Percentiles rank a stretch among this genome's conserved stretches.
Conservation (phyloP, 2,329 filamentous ascomycete species). For the Ophiostoma pallidulum region DNA sequence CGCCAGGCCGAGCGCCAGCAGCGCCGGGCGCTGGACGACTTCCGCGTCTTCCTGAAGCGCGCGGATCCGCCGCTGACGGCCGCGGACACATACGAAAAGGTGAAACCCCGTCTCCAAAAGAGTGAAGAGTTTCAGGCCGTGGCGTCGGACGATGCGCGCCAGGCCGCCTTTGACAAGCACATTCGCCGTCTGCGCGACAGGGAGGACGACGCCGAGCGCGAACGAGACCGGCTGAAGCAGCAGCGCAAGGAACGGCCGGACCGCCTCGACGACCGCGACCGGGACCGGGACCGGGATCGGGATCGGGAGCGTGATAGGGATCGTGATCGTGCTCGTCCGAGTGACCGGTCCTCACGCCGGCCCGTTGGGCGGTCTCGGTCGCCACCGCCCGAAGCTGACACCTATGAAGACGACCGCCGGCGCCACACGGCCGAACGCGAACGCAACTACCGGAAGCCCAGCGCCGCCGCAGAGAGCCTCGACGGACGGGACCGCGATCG, state of each 20-base stretch:
- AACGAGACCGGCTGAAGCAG: constrained; percentile 46
- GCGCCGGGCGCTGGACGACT: constrained; percentile 71
- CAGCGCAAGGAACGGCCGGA: constrained; percentile 51
- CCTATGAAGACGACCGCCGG: constrained; percentile 90
- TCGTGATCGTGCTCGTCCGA: constrained; percentile 29
- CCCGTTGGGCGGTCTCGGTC: constrained; percentile 34
- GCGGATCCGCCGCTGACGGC: constrained; percentile 72
- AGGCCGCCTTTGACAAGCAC: constrained; percentile 82
- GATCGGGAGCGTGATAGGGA: constrained; percentile 32
- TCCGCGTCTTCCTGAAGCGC: constrained; percentile 81
- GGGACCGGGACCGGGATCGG: constrained; percentile 30
- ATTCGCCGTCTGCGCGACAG: constrained; percentile 86
- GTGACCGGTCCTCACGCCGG: constrained; percentile 37
- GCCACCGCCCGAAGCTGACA: constrained; percentile 83
- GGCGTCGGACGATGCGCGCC: constrained; percentile 71
- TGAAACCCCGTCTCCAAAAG: constrained; percentile 69
- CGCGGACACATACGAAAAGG: constrained; percentile 80
- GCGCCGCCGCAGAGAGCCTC: constrained; percentile 52
- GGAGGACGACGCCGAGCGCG: constrained; percentile 69
- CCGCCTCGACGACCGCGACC: constrained; percentile 31
- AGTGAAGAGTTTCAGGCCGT: constrained; percentile 78
- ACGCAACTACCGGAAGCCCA: constrained; percentile 78
- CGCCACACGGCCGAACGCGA: constrained; percentile 92
- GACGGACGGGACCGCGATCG: constrained; percentile 29
- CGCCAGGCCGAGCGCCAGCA: constrained; percentile 78